Evolutionary conservation across 1,139 yeast genomes (phyloP), one percentile per base, ranked within the genome.

Genomic region (Hansenula sp.): DNA sequence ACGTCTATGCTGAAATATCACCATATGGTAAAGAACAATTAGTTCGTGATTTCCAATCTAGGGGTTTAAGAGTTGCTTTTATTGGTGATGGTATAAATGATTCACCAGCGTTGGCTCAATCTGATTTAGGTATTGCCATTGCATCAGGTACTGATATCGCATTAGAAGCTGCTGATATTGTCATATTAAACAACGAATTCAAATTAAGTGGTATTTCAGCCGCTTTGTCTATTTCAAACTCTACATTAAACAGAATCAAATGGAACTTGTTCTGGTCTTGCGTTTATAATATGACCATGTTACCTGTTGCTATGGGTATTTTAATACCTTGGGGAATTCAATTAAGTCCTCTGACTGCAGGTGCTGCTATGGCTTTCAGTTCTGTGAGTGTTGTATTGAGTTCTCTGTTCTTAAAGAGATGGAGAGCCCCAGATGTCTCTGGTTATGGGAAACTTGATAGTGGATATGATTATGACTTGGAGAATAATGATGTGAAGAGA

Each of bases 21-120:
- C 97, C 98, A 0, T 69, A 74, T 14, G 82, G 84, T 40, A 92
- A 92, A 61, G 82, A 87, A 44, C 74, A 74, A 29, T 72, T 88
- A 22, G 78, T 92, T 21, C 65, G 66, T 30, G 69, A 71, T 33
- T 68, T 92, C 44, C 86, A 83, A 52, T 51, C 55, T 6, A 53
- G 52, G 9, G 61, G 59, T 6, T 56, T 49, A 8, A 58, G 65
- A 14, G 82, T 89, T 30, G 95, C 92, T 2, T 89, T 94, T 70
- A 82, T 92, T 27, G 99, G 99, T 26, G 99, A 92, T 62, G 99
- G 99, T 43, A 84, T 88, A 52, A 88, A 88, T 59, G 99, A 92
- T 61, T 95, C 97, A 0, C 97, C 97, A 0, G 97, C 97, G 0
- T 71, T 92, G 45, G 95, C 89, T 0, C 77, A 82, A 44, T 87